Conservation (phyloP, 2,329 filamentous ascomycete species). For the Aotearoamyces nothofagi region DNA sequence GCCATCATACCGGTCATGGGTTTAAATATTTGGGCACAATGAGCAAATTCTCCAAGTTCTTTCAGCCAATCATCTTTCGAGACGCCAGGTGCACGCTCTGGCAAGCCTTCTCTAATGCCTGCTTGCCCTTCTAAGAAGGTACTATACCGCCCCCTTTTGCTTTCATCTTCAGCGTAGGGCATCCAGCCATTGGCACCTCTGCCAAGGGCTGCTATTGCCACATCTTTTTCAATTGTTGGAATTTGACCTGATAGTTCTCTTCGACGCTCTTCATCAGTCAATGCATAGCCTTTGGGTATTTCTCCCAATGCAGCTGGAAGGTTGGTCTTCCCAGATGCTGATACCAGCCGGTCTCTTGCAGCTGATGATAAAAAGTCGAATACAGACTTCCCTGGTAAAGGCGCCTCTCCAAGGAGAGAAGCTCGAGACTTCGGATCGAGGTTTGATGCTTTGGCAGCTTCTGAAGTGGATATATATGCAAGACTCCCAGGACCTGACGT, state of each 20-base stretch:
- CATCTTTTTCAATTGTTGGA: slow-evolving; percentile 49
- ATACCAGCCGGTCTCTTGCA: slow-evolving; percentile 60
- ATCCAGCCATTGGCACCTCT: slow-evolving; percentile 53
- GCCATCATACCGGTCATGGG: slow-evolving; percentile 90
- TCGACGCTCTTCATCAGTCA: slow-evolving; percentile 46
- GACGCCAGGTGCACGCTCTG: slow-evolving; percentile 27
- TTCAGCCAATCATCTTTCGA: slow-evolving; percentile 61
- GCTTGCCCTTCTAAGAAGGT: slow-evolving; percentile 67
- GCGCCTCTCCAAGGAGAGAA: slow-evolving; percentile 63
- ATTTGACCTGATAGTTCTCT: slow-evolving; percentile 42
- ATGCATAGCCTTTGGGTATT: slow-evolving; percentile 46
- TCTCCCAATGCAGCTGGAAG: slow-evolving; percentile 69
- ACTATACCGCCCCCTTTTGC: slow-evolving; percentile 68
- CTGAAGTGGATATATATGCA: slow-evolving; percentile 50
- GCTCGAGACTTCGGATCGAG: slow-evolving; percentile 67
- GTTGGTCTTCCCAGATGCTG: slow-evolving; percentile 58
- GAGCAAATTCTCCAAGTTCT: slow-evolving; percentile 62
- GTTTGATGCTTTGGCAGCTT: slow-evolving; percentile 62
- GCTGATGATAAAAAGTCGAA: slow-evolving; percentile 82
- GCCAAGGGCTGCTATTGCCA: slow-evolving; percentile 52
- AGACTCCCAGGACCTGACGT: slow-evolving; percentile 19
- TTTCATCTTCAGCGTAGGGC: slow-evolving; percentile 72
- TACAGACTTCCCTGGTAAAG: slow-evolving; percentile 80
- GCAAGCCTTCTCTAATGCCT: slow-evolving; percentile 41
- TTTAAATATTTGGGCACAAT: slow-evolving; percentile 68